A percentile compares a stretch with the other conserved stretches of the same genome.
Conservation (phyloP, 768 basidiomycete species). For the Lactifluus subvellereus region DNA sequence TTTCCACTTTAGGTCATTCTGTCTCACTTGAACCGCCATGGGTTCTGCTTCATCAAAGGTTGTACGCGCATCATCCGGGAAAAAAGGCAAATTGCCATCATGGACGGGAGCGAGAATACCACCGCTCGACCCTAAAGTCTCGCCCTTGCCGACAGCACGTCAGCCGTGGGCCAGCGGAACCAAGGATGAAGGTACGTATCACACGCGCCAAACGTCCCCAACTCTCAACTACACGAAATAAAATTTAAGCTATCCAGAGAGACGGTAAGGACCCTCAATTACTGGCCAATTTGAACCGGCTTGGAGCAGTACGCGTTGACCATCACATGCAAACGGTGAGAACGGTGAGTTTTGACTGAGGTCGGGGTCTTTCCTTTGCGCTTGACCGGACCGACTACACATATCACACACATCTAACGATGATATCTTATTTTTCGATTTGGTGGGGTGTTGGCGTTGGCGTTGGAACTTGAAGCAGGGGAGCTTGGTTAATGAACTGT, state of each 20-base stretch:
- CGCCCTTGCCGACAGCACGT: neutral
- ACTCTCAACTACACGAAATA: too few species aligned
- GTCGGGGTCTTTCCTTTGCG: neutral
- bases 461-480: constrained; percentile 25
- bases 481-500: constrained; percentile 36
- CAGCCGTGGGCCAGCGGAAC: constrained; percentile 16
- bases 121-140: neutral
- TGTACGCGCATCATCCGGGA: neutral
- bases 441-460: too few species aligned
- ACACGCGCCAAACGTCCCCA: neutral
- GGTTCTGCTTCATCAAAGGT: constrained; percentile 13
- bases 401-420: too few species aligned
- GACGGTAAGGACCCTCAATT: constrained; percentile 71
- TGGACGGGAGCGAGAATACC: constrained; percentile 12
- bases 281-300: constrained; percentile 51
- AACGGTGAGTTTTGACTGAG: constrained; percentile 35
- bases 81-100: constrained; percentile 3
- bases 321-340: constrained; percentile 50
- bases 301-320: constrained; percentile 69
- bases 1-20: too few species aligned
- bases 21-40: neutral
- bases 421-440: too few species aligned
- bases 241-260: constrained; percentile 19
- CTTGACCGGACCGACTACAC: neutral
- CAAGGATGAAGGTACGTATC: constrained; percentile 16